Evolutionary conservation across 257 asterid species (phyloP).

Genomic region (Knoxia roxburghii): DNA sequence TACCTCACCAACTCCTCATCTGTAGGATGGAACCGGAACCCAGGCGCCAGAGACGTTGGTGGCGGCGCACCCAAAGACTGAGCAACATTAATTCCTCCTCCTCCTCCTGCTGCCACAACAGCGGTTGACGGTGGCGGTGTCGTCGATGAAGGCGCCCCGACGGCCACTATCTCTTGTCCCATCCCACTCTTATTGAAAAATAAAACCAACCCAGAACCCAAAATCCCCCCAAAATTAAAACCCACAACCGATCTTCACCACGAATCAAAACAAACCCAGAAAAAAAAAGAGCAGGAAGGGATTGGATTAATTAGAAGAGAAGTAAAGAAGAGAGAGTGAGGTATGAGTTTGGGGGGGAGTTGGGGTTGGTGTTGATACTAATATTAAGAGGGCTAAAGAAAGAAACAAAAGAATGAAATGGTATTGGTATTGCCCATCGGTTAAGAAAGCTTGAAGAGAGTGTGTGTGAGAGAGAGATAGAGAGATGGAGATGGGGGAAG

Average conservation of each 20-base stretch:
- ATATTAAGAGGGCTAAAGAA: conserved; percentile 27
- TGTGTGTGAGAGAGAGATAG: no score
- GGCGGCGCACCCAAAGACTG: conserved; percentile 36
- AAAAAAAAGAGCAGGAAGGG: neutral
- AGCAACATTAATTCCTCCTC: conserved; percentile 15
- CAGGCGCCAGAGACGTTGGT: conserved; percentile 83
- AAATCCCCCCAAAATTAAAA: conserved; percentile 5
- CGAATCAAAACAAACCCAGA: neutral
- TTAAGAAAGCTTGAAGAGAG: conserved; percentile 33
- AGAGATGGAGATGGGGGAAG: conserved; percentile 12
- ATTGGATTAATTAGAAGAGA: conserved; percentile 44
- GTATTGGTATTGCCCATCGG: conserved; percentile 43
- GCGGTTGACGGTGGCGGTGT: conserved; percentile 14
- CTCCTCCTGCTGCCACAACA: neutral
- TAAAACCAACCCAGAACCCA: conserved; percentile 1
- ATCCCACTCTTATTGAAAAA: conserved; percentile 20
- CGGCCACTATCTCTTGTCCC: conserved; percentile 45
- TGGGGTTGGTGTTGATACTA: conserved; percentile 3
- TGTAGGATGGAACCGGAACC: conserved; percentile 93
- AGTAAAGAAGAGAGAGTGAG: conserved; percentile 37
- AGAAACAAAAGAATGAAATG: neutral
- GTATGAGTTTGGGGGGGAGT: neutral
- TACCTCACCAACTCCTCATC: conserved; percentile 92
- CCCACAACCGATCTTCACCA: conserved; percentile 10
- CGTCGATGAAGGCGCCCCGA: conserved; percentile 22